Evolutionary conservation across 768 basidiomycete genomes (phyloP).

Genomic region (Boletus vinaceobasis): DNA sequence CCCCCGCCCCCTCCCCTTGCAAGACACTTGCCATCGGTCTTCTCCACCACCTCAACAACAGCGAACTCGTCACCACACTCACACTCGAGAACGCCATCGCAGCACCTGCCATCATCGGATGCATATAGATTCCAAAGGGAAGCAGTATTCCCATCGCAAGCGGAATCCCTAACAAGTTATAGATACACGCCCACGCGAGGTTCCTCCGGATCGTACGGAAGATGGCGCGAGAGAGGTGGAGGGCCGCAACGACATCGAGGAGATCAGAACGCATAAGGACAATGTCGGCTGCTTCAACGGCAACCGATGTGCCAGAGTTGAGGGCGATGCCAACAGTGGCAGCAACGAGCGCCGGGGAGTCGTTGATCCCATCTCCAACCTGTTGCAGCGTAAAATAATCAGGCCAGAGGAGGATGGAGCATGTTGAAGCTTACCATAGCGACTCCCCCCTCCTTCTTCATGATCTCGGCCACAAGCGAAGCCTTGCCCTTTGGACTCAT

Average conservation of each 20-base stretch:
- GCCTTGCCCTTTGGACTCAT: constrained; percentile 98
- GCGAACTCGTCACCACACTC: constrained; percentile 87
- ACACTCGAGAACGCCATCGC: constrained; percentile 99
- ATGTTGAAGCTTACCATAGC: constrained; percentile 70
- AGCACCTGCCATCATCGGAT: constrained; percentile 97
- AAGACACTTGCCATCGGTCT: constrained; percentile 68
- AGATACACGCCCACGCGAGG: constrained; percentile 93
- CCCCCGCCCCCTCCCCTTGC: constrained; percentile 48
- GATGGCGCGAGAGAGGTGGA: constrained; percentile 85
- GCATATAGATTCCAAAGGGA: constrained; percentile 88
- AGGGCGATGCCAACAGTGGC: constrained; percentile 96
- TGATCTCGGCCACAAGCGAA: constrained; percentile 73
- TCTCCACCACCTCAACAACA: constrained; percentile 83
- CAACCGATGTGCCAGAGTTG: constrained; percentile 93
- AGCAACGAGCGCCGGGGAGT: constrained; percentile 94
- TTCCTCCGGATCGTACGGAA: constrained; percentile 90
- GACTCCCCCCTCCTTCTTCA: constrained; percentile 75
- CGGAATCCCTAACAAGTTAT: constrained; percentile 91
- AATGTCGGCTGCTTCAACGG: constrained; percentile 96
- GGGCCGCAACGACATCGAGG: constrained; percentile 94
- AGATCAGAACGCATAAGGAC: constrained; percentile 97
- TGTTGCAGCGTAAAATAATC: constrained; percentile 25
- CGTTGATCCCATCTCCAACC: constrained; percentile 99
- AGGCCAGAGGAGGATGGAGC: neutral
- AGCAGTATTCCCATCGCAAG: constrained; percentile 97